Conservation (phyloP, 2,329 filamentous ascomycete genomes). For the Xylariaceae sp. region DNA sequence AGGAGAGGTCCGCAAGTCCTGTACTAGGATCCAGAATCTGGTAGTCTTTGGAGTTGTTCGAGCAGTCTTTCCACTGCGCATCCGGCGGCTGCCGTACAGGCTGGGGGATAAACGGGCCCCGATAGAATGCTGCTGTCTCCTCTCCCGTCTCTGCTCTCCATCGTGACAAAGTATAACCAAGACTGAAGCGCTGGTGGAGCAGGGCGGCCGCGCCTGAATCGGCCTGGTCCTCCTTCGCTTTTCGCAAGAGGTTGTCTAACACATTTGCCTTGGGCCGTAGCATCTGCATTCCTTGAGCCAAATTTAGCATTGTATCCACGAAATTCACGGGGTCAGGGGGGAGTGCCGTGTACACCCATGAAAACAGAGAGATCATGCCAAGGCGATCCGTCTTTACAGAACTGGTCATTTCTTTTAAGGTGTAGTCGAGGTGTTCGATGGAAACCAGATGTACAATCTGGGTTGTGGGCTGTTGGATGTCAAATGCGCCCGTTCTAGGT, state of each 20-base stretch:
- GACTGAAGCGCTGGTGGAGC: background rate
- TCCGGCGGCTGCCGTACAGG: no score
- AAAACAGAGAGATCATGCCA: background rate
- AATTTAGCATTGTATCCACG: background rate
- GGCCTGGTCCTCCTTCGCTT: no score
- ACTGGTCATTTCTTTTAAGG: background rate
- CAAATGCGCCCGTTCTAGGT: background rate
- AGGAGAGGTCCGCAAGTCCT: background rate
- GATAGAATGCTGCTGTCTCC: background rate
- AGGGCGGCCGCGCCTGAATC: background rate
- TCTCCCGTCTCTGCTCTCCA: background rate
- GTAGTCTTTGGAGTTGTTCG: background rate
- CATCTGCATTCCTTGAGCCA: background rate
- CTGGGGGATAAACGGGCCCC: background rate
- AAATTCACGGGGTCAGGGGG: background rate
- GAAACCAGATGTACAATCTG: background rate
- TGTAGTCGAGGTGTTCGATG: background rate
- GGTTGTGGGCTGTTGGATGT: background rate
- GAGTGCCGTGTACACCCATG: background rate
- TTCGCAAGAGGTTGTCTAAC: no score
- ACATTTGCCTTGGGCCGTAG: background rate
- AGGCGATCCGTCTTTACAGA: no score
- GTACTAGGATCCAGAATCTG: background rate
- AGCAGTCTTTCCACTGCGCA: background rate
- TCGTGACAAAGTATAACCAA: background rate